Evolutionary conservation across 2,329 filamentous ascomycete species (phyloP).

Genomic region (Colletotrichum orchidophilum): DNA sequence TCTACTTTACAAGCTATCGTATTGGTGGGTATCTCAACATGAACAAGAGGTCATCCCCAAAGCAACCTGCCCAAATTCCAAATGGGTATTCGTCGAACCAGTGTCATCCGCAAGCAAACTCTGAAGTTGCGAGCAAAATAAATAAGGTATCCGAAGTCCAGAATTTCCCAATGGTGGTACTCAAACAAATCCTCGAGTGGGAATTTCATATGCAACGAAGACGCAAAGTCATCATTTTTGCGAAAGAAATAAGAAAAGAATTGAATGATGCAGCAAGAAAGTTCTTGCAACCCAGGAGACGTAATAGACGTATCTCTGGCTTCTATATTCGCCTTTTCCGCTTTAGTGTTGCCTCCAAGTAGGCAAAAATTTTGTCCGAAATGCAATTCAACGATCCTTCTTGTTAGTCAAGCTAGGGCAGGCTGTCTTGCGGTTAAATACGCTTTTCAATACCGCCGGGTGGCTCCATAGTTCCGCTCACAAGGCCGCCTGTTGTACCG

Average conservation of each 20-base stretch:
- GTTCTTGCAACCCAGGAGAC: neutral
- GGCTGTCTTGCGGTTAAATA: neutral
- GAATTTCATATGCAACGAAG: neutral
- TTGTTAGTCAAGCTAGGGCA: neutral
- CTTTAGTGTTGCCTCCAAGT: neutral
- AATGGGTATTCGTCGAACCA: neutral
- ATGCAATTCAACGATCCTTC: neutral
- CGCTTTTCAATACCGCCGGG: neutral
- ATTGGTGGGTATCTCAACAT: conserved; percentile 13
- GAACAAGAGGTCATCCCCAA: neutral
- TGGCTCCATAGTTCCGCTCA: neutral
- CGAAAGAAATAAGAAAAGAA: neutral
- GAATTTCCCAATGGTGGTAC: neutral
- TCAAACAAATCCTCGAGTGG: neutral
- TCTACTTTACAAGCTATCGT: conserved; percentile 1
- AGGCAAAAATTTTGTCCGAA: neutral
- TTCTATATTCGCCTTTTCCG: neutral
- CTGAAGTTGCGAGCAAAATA: neutral
- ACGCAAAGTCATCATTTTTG: neutral
- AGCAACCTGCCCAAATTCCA: neutral
- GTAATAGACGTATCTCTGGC: neutral
- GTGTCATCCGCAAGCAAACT: neutral
- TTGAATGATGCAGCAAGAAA: neutral
- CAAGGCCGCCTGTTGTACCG: neutral
- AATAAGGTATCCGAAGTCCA: neutral